A percentile compares a stretch with the other conserved stretches of the same genome.
These are phyloP conservation scores for Paxillus rubicundulus DNA, from an alignment of 768 basidiomycete species.

Conservation along the genomic window DNA sequence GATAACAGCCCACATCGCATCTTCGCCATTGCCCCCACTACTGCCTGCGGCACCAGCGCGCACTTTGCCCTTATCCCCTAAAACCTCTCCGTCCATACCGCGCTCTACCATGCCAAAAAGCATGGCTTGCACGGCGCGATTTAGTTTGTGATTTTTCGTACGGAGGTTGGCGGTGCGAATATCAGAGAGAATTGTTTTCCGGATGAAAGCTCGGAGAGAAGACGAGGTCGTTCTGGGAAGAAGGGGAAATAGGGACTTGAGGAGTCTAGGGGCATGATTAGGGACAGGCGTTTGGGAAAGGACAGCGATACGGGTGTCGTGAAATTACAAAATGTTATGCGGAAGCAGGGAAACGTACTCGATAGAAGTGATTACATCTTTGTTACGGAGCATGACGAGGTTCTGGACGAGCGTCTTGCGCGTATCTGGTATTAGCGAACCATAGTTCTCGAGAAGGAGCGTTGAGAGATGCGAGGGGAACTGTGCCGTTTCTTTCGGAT, in stretches of 20 bases:
- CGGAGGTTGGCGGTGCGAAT: slow-evolving; percentile 87
- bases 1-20: slow-evolving; percentile 97
- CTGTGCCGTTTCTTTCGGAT: slow-evolving; percentile 84
- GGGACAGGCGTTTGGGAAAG: neutral
- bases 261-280: slow-evolving; percentile 51
- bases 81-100: slow-evolving; percentile 78
- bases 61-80: slow-evolving; percentile 82
- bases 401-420: slow-evolving; percentile 86
- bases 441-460: slow-evolving; percentile 78
- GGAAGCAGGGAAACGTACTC: slow-evolving; percentile 56
- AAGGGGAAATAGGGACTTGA: slow-evolving; percentile 90
- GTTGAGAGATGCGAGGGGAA: slow-evolving; percentile 80
- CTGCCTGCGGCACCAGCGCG: slow-evolving; percentile 41
- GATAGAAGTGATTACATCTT: slow-evolving; percentile 87
- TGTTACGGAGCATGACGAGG: slow-evolving; percentile 89
- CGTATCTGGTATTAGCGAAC: slow-evolving; percentile 72
- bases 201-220: slow-evolving; percentile 78
- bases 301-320: too few relatives aligned
- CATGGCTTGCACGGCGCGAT: slow-evolving; percentile 93
- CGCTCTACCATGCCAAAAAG: slow-evolving; percentile 95
- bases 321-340: neutral
- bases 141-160: slow-evolving; percentile 92
- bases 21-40: slow-evolving; percentile 57
- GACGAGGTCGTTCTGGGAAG: slow-evolving; percentile 92
- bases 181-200: slow-evolving; percentile 91